These are phyloP conservation scores for Catharanthus roseus DNA, from an alignment of 257 asterid species.

Conservation along the genomic window DNA sequence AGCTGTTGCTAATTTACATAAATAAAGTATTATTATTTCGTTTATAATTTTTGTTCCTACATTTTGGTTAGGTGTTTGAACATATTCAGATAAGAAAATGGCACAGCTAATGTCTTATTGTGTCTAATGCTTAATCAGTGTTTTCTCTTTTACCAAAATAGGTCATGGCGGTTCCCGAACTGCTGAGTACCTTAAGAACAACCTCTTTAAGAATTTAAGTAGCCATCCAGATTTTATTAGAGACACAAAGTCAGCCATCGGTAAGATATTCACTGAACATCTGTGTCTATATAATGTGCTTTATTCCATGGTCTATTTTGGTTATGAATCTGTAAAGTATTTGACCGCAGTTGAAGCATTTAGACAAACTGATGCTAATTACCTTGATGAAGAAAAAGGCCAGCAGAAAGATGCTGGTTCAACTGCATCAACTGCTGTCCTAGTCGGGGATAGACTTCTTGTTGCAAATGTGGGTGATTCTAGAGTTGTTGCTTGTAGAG, in stretches of 20 bases:
- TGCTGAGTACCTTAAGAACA: conserved; percentile 68
- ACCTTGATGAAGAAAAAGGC: conserved; percentile 59
- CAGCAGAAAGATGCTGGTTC: conserved; percentile 80
- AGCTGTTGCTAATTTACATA: background rate
- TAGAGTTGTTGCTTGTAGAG: conserved; percentile 74
- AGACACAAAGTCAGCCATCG: conserved; percentile 69
- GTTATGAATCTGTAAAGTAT: conserved; percentile 12
- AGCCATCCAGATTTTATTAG: conserved; percentile 63
- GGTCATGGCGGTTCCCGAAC: conserved; percentile 86
- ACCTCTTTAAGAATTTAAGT: conserved; percentile 61
- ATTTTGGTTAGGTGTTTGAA: background rate
- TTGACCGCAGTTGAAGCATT: conserved; percentile 61
- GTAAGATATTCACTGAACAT: conserved; percentile 29
- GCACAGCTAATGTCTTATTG: background rate
- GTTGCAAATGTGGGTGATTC: conserved; percentile 88
- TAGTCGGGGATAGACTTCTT: conserved; percentile 52
- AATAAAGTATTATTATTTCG: background rate
- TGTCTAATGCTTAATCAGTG: background rate
- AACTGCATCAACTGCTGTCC: conserved; percentile 74
- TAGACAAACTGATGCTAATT: conserved; percentile 59
- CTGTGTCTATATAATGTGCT: background rate
- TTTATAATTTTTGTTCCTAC: background rate
- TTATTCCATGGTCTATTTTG: background rate
- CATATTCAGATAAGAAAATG: background rate
- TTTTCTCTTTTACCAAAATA: conserved; percentile 19